Percentiles rank a stretch among this genome's conserved stretches.
phyloP scores from a whole-genome alignment of 1,284 basidiomycete genomes.

The Coniophora puteana region DNA sequence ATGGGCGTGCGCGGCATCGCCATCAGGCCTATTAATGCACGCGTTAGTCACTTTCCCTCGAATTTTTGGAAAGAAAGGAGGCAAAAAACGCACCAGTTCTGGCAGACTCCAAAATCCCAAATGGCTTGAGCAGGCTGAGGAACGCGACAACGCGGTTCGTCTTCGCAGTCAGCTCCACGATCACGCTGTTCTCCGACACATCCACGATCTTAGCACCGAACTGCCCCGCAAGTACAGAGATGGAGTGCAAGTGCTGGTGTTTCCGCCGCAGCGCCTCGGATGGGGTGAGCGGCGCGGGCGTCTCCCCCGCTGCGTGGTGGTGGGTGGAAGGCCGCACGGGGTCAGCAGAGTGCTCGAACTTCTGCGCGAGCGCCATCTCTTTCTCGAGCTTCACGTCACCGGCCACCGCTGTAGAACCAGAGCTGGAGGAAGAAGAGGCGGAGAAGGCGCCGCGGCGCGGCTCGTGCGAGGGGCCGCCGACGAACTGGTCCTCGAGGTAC shows the following conservation, averaged over 20 bases:
- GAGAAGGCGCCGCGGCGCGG: slow-evolving; percentile 37
- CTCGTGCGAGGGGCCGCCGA: slow-evolving; percentile 79
- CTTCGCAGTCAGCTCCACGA: slow-evolving; percentile 95
- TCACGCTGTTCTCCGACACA: slow-evolving; percentile 90
- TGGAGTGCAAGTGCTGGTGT: slow-evolving; percentile 86
- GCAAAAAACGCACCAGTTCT: slow-evolving; percentile 67
- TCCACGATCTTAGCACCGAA: slow-evolving; percentile 95
- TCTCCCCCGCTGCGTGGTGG: slow-evolving; percentile 13
- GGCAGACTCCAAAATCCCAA: slow-evolving; percentile 92
- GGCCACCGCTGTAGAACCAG: no score
- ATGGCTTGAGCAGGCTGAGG: slow-evolving; percentile 88
- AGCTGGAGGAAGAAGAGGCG: slow-evolving; percentile 22
- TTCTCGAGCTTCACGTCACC: slow-evolving; percentile 71
- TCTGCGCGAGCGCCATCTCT: slow-evolving; percentile 67
- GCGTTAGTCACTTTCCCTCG: slow-evolving; percentile 1
- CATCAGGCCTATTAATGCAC: slow-evolving; percentile 72
- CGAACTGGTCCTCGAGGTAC: slow-evolving; percentile 88
- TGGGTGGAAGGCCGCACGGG: slow-evolving; percentile 26
- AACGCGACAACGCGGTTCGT: slow-evolving; percentile 91
- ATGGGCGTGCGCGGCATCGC: slow-evolving; percentile 95
- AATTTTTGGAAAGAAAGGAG: slow-evolving; percentile 3
- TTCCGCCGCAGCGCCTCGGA: slow-evolving; percentile 87
- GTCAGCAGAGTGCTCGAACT: slow-evolving; percentile 64
- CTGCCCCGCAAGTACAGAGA: slow-evolving; percentile 82
- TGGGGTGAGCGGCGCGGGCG: slow-evolving; percentile 55